Evolutionary conservation across 306 rosid genomes (phyloP).

Genomic region (Castanea crenata): DNA sequence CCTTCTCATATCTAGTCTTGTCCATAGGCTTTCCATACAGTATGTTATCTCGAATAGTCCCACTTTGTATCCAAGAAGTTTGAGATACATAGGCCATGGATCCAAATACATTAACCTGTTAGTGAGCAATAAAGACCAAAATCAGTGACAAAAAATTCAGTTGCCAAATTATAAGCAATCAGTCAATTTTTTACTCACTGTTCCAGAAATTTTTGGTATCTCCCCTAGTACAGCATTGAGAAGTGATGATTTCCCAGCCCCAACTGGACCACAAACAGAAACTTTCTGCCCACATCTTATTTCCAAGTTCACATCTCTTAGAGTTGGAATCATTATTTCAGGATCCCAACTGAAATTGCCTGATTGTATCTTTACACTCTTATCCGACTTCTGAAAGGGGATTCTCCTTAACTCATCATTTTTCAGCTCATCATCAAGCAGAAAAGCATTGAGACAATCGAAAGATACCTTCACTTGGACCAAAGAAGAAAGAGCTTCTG

Average conservation of each 20-base stretch:
- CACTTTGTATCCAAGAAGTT: constrained; percentile 81
- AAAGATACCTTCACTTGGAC: constrained; percentile 55
- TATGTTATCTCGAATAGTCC: constrained; percentile 70
- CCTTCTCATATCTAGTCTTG: constrained; percentile 44
- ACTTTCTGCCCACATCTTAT: constrained; percentile 34
- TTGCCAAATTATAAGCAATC: background rate
- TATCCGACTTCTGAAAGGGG: background rate
- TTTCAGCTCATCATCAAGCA: constrained; percentile 44
- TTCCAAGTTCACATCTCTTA: constrained; percentile 29
- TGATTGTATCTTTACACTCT: constrained; percentile 17
- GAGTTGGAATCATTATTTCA: constrained; percentile 24
- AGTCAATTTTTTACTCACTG: constrained; percentile 25
- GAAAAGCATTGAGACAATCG: constrained; percentile 34
- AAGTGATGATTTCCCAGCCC: no score
- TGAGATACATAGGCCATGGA: constrained; percentile 78
- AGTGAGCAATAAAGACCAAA: background rate
- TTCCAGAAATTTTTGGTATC: constrained; percentile 47
- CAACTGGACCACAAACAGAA: constrained; percentile 55
- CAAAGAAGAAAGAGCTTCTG: constrained; percentile 45
- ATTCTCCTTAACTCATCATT: constrained; percentile 6
- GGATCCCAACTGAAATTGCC: constrained; percentile 45
- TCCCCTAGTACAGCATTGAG: constrained; percentile 47
- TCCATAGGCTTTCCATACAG: constrained; percentile 75
- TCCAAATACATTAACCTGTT: constrained; percentile 60
- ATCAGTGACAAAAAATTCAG: no score